These are phyloP conservation scores for Cyclotella atomus DNA, from an alignment of 108 stramenopile genomes.

Conservation along the genomic window DNA sequence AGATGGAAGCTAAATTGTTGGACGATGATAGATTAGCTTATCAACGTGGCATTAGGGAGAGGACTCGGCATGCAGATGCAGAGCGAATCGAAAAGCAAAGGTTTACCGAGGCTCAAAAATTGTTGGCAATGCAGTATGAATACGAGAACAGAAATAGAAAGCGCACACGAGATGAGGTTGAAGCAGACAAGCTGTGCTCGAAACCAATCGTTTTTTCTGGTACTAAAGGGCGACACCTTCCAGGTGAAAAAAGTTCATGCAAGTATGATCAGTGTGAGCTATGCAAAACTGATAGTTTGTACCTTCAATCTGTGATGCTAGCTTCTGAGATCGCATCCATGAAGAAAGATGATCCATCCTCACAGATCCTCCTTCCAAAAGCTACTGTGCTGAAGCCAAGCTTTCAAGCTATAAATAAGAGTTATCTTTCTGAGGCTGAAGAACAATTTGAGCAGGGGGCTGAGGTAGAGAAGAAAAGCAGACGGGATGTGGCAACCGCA, in stretches of 20 bases:
- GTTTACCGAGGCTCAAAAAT: constrained; percentile 31
- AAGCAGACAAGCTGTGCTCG: constrained; percentile 35
- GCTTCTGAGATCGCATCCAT: constrained; percentile 21
- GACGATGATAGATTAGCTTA: constrained; percentile 42
- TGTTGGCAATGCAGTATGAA: constrained; percentile 36
- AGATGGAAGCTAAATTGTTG: constrained; percentile 19
- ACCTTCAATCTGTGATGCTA: constrained; percentile 28
- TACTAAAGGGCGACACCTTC: constrained; percentile 14
- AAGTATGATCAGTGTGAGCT: constrained; percentile 36
- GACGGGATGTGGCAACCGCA: constrained; percentile 32
- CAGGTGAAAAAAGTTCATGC: constrained; percentile 16
- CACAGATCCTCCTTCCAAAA: constrained; percentile 17
- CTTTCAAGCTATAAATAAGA: constrained; percentile 15
- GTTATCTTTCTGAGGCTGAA: constrained; percentile 25
- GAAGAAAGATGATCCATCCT: constrained; percentile 19
- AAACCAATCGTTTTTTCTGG: constrained; percentile 31
- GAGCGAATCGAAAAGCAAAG: constrained; percentile 51
- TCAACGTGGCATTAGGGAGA: constrained; percentile 47
- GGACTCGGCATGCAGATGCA: constrained; percentile 35
- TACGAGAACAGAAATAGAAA: constrained; percentile 48
- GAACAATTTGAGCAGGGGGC: constrained; percentile 1
- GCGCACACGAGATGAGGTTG: constrained; percentile 35
- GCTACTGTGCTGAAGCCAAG: constrained; percentile 27
- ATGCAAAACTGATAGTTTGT: constrained; percentile 26
- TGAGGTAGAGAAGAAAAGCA: constrained; percentile 23